These are phyloP conservation scores for Senna siamea DNA, from an alignment of 306 rosid species.

Conservation along the genomic window DNA sequence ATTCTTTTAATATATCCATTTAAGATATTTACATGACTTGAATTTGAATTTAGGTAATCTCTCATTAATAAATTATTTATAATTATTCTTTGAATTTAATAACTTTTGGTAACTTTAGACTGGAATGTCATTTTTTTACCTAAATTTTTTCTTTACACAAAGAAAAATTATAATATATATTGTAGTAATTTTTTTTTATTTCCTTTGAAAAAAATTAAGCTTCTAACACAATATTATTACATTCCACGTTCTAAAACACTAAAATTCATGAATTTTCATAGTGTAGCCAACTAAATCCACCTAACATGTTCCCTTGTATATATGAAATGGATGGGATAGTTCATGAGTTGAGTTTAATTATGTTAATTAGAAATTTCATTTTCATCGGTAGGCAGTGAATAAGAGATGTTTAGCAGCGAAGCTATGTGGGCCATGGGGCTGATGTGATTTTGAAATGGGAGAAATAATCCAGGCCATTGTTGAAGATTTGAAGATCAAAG, in stretches of 20 bases:
- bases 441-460: background rate
- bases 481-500: constrained; percentile 10
- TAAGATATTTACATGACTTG: no score
- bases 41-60: no score
- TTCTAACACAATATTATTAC: background rate
- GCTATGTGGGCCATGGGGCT: constrained; percentile 28
- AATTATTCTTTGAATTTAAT: no score
- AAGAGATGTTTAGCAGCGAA: constrained; percentile 3
- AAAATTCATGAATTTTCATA: background rate
- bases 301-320: background rate
- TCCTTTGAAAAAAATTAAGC: no score
- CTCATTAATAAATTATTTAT: no score
- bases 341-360: background rate
- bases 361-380: constrained; percentile 30
- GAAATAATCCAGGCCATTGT: constrained; percentile 27
- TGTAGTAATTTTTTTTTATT: no score
- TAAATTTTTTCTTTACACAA: no score
- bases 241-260: background rate
- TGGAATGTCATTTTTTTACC: no score
- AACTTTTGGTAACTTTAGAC: no score
- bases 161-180: no score
- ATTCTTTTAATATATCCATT: no score
- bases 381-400: constrained; percentile 38
- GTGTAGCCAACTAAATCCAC: background rate
- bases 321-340: background rate